These are phyloP conservation scores for Handroanthus guayacan DNA, from an alignment of 257 asterid species.

Conservation along the genomic window DNA sequence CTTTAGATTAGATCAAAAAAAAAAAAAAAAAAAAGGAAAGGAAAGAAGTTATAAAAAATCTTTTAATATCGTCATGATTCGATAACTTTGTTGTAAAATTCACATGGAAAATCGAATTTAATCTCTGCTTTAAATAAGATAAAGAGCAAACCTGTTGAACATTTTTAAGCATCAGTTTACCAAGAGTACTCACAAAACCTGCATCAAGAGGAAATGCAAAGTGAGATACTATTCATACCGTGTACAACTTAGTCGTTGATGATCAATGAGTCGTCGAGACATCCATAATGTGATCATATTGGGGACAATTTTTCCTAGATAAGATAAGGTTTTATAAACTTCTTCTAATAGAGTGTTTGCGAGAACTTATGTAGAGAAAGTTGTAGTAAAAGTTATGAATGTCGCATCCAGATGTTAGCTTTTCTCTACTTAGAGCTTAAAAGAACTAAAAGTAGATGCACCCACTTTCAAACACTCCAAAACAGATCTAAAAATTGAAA, in stretches of 20 bases:
- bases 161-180: conserved; percentile 54
- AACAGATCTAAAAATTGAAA: not conserved
- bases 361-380: too few species aligned
- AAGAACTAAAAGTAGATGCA: too few species aligned
- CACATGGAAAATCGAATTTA: not conserved
- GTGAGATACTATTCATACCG: too few species aligned
- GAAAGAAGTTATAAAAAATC: conserved; percentile 3
- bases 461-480: too few species aligned
- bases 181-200: conserved; percentile 55
- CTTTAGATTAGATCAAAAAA: conserved; percentile 31
- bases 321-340: not conserved
- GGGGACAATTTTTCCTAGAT: not conserved
- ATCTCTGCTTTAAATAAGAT: not conserved
- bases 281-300: too few species aligned
- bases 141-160: conserved; percentile 61
- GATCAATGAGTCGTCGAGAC: not conserved
- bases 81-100: not conserved
- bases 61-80: not conserved
- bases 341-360: too few species aligned
- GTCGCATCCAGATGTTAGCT: too few species aligned
- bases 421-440: too few species aligned
- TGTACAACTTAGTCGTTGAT: not conserved
- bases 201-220: conserved; percentile 29
- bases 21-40: too few species aligned
- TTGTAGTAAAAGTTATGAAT: too few species aligned